phyloP scores from a whole-genome alignment of 2,329 filamentous ascomycete species.

The Botrytis galanthina region DNA sequence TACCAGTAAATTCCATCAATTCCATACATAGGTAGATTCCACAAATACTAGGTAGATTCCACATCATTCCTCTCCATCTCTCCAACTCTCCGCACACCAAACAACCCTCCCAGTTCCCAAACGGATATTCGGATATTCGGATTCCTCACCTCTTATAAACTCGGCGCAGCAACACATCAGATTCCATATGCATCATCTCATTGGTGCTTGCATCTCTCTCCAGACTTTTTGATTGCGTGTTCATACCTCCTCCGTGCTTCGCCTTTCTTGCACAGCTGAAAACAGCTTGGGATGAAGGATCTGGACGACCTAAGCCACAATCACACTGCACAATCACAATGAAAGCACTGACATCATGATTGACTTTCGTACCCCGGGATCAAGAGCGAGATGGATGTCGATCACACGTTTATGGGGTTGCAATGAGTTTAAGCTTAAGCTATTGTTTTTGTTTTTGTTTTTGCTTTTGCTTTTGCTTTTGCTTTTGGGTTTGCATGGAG shows the following conservation, averaged over 20 bases:
- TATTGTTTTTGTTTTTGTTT: not conserved
- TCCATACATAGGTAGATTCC: not conserved
- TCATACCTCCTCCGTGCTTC: not conserved
- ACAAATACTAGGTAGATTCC: too few relatives aligned
- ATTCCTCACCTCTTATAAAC: not conserved
- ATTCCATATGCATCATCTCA: not conserved
- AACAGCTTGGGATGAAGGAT: not conserved
- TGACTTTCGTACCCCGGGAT: not conserved
- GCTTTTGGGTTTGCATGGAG: too few relatives aligned
- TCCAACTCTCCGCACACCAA: too few relatives aligned
- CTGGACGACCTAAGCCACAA: not conserved
- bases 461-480: not conserved
- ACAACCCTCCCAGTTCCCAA: not conserved
- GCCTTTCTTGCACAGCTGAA: not conserved
- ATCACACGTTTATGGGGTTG: not conserved
- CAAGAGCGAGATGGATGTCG: not conserved
- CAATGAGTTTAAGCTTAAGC: not conserved
- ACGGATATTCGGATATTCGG: not conserved
- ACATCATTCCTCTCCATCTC: too few relatives aligned
- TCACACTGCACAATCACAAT: not conserved
- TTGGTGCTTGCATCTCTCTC: not conserved
- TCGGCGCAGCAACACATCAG: not conserved
- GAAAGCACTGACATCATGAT: not conserved
- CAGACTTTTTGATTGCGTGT: not conserved
- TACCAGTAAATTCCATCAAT: too few relatives aligned